Percentiles rank a stretch among this genome's conserved stretches.
These are phyloP conservation scores for Protomyces inouyei DNA, from an alignment of 1,139 yeast species.

Conservation along the genomic window DNA sequence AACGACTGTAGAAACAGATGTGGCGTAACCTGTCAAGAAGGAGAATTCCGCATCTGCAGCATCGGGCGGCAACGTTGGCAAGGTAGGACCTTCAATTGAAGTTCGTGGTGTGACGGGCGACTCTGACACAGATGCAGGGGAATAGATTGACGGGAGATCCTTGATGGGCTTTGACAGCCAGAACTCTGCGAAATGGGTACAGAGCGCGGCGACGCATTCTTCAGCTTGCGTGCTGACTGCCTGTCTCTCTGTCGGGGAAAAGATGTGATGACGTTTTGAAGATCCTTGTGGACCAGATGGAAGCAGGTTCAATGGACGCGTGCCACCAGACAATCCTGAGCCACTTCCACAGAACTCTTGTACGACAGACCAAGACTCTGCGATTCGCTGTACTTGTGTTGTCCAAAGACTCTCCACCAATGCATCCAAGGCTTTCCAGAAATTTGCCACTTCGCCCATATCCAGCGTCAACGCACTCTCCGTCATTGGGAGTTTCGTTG, in stretches of 20 bases:
- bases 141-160: conserved; percentile 10
- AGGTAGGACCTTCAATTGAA: conserved; percentile 1
- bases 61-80: background rate
- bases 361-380: conserved; percentile 25
- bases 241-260: background rate
- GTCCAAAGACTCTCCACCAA: conserved; percentile 44
- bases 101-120: background rate
- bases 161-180: conserved; percentile 7
- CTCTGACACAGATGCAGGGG: background rate
- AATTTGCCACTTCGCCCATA: conserved; percentile 48
- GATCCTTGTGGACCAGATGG: conserved; percentile 24
- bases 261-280: conserved; percentile 24
- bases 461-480: conserved; percentile 37
- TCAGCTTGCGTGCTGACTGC: conserved; percentile 1
- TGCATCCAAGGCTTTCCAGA: conserved; percentile 52
- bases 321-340: background rate
- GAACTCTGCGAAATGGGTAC: conserved; percentile 11
- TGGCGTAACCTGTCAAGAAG: conserved; percentile 58
- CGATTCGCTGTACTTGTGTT: background rate
- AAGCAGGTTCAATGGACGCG: conserved; percentile 33
- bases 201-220: conserved; percentile 1
- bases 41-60: conserved; percentile 33
- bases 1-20: conserved; percentile 53
- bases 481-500: no score
- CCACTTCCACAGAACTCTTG: background rate